Evolutionary conservation across 148 eudicot species (phyloP), one percentile per base, ranked within the genome.

Genomic region (Dysphania ambrosioides): DNA sequence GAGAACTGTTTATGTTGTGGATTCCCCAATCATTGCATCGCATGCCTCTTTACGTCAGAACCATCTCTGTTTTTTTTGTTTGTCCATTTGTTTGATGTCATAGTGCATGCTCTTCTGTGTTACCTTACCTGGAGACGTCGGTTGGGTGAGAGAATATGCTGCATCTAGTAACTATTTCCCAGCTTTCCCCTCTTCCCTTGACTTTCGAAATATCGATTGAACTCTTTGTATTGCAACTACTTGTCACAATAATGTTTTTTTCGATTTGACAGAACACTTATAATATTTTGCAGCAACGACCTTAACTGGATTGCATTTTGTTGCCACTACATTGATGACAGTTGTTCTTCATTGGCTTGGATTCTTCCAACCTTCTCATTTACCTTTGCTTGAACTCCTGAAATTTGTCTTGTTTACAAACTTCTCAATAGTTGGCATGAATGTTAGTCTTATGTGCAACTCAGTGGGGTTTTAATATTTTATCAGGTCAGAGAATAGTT

Each of bases 391-490:
- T 35, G 81, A 78, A 68, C 77, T 78, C 47, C 66, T 78, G 36
- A 73, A 78, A 36, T 78, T 78, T 18, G 64, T 67, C 68, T 27
- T 72, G 58, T 78, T 78, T 60, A 77, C 81, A 4, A 78, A 78
- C 49, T 72, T 78, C 56, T 72, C 80, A 55, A 78, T 78, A 40
- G 80, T 78, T 56, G 80, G 80, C 55, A 78, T 78, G 80, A 78
- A 78, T 72, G 76, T 78, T 55, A 78, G 80, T 55, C 80, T 78
- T n/a, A 78, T 78, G 81, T 78, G 72, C 72, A 78, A 73, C 68
- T 78, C 77, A 8, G 81, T 78, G 21, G 81, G 81, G 16, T 78
- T 78, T n/a, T n/a, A n/a, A n/a, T n/a, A n/a, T n/a, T n/a, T 53
- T 77, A 77, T 70, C 80, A 77, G 80, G 80, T 77, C 18, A 58